Base-by-base conservation (phyloP, 2,329 filamentous ascomycete species). In the Amauroascus niger region DNA sequence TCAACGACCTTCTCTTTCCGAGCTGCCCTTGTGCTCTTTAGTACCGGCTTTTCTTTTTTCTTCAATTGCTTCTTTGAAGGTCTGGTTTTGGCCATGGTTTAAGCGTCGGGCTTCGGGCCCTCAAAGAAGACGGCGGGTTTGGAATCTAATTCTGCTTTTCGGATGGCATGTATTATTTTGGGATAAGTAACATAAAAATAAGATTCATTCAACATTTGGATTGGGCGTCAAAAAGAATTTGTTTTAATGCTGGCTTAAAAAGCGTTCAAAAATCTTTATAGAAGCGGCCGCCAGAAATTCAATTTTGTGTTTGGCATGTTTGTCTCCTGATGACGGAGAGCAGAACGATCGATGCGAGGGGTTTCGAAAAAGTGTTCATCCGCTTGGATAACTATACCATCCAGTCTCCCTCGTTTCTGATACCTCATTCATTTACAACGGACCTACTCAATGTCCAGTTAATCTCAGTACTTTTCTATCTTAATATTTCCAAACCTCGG, bases 41-140 rank as follows among this genome's bases (percentile, higher is more conserved):
- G 65, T 53, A 71, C 65, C 55, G 73, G 71, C 61, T 74, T 74
- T 64, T 66, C 59, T 56, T 67, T 68, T 53, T 66, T 65, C 55
- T 69, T 71, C 46, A 69, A 66, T 55, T 66, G 61, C 57, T 71
- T 72, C 55, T 69, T 77, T 62, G 69, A 69, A 52, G 74, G 71
- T 66, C 74, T 76, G 51, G 76, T 75, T 67, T 76, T 78, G 59
- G 72, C 75, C 76, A 79, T 79, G 59, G 52, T 69, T 59, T 3
- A n/a, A 8, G 22, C 16, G 53, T 55, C n/a, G 20, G 39, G 6
- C 8, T 41, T 11, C 6, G n/a, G 39, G 3, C 39, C 18, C 8
- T 24, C 39, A 9, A 22, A 9, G n/a, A 40, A 9, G 11, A 41
- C 7, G 18, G 2, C 2, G n/a, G n/a, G n/a, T n/a, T n/a, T n/a